These are phyloP conservation scores for Asterophora lycoperdoides DNA, from an alignment of 768 basidiomycete species.

Conservation along the genomic window DNA sequence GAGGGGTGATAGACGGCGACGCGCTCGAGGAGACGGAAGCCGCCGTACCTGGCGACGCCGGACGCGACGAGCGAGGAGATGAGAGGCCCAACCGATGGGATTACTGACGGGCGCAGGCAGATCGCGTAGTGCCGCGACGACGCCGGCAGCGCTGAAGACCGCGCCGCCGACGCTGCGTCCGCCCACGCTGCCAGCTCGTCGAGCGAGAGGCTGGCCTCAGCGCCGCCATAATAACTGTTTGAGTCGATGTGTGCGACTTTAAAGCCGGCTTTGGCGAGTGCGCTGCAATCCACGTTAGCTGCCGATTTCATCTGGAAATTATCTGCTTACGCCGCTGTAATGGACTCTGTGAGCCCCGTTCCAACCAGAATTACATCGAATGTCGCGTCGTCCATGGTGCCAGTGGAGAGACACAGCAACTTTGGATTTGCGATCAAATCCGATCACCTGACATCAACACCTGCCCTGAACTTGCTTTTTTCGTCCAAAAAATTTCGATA, in stretches of 20 bases:
- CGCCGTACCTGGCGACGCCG: slow-evolving; percentile 88
- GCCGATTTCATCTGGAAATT: not conserved
- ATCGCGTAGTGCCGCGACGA: slow-evolving; percentile 78
- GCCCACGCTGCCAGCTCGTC: slow-evolving; percentile 78
- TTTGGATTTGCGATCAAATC: not conserved
- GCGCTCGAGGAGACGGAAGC: slow-evolving; percentile 77
- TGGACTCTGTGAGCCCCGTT: slow-evolving; percentile 82
- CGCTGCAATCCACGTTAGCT: slow-evolving; percentile 40
- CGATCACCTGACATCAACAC: slow-evolving; percentile 16
- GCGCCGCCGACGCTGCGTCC: slow-evolving; percentile 27
- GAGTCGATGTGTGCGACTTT: slow-evolving; percentile 85
- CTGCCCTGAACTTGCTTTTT: slow-evolving; percentile 31
- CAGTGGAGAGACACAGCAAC: no score
- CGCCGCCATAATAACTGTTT: slow-evolving; percentile 80
- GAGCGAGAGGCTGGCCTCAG: slow-evolving; percentile 76
- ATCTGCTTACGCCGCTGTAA: slow-evolving; percentile 71
- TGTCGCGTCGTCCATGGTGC: slow-evolving; percentile 36
- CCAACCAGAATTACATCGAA: slow-evolving; percentile 72
- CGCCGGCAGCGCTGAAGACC: slow-evolving; percentile 28
- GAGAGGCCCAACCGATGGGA: slow-evolving; percentile 74
- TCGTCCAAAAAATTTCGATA: slow-evolving; percentile 25
- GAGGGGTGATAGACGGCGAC: slow-evolving; percentile 54
- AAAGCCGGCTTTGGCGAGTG: slow-evolving; percentile 84
- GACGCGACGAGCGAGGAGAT: slow-evolving; percentile 77
- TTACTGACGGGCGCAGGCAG: slow-evolving; percentile 78